These are phyloP conservation scores for Cochlearia excelsa DNA, from an alignment of 345 rosid species.

Conservation along the genomic window DNA sequence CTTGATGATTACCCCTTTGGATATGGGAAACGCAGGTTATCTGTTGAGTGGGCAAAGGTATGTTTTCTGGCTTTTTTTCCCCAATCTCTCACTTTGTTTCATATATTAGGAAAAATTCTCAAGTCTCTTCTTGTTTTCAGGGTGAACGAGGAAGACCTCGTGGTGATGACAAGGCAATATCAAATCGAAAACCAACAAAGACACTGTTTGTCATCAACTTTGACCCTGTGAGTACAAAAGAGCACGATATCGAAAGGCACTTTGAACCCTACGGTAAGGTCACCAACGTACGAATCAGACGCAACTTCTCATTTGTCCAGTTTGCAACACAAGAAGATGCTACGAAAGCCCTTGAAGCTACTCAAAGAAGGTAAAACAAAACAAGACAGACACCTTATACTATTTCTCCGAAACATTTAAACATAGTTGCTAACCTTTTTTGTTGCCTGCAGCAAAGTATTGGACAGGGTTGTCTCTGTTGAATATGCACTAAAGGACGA, in stretches of 20 bases:
- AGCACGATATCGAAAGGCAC: slow-evolving; percentile 61
- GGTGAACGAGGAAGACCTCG: slow-evolving; percentile 64
- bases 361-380: slow-evolving; percentile 57
- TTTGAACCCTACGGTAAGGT: slow-evolving; percentile 79
- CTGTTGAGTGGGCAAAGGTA: slow-evolving; percentile 87
- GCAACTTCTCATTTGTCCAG: slow-evolving; percentile 85
- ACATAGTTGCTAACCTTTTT: not conserved
- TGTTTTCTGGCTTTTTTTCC: not conserved
- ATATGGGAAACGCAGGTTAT: slow-evolving; percentile 58
- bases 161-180: slow-evolving; percentile 44
- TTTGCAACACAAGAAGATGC: slow-evolving; percentile 86
- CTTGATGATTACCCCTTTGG: slow-evolving; percentile 66
- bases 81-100: not conserved
- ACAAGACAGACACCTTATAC: not conserved
- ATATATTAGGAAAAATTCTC: not conserved
- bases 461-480: slow-evolving; percentile 76
- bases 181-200: slow-evolving; percentile 71
- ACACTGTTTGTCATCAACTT: slow-evolving; percentile 82
- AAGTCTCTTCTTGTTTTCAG: slow-evolving; percentile 34
- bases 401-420: not conserved
- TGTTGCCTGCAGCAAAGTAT: slow-evolving; percentile 51
- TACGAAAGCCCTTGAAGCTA: slow-evolving; percentile 70
- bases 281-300: slow-evolving; percentile 56
- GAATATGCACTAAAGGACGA: slow-evolving; percentile 84
- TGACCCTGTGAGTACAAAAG: slow-evolving; percentile 66